Conservation (phyloP, 2,329 filamentous ascomycete species). For the Colletotrichum sublineola region DNA sequence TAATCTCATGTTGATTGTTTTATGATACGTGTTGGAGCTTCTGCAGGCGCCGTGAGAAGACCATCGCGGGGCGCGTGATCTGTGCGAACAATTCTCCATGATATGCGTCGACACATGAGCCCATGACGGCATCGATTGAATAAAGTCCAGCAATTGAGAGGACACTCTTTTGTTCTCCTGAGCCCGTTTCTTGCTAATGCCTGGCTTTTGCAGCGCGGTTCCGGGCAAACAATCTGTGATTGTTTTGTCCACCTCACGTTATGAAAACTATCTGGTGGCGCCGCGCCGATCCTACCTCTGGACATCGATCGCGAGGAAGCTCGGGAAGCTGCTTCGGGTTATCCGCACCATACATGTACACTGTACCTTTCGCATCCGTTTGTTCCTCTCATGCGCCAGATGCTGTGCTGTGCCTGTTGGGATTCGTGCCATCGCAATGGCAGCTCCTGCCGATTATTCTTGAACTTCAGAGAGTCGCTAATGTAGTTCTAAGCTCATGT, state of each 20-base stretch:
- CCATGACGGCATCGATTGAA: neutral
- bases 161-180: neutral
- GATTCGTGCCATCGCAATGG: neutral
- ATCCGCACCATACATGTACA: neutral
- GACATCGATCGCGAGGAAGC: conserved; percentile 28
- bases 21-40: neutral
- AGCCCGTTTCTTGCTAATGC: neutral
- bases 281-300: conserved; percentile 24
- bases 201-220: neutral
- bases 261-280: neutral
- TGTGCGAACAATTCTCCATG: neutral
- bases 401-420: neutral
- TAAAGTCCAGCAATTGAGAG: neutral
- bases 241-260: neutral
- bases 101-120: neutral
- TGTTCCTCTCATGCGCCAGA: neutral
- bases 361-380: neutral
- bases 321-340: conserved; percentile 12
- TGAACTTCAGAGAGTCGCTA: neutral
- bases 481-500: neutral
- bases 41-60: neutral
- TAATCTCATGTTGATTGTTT: neutral
- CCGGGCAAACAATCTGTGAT: too few relatives aligned
- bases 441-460: neutral
- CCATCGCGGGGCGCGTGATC: neutral